Evolutionary conservation across 169 alveolate species (phyloP).

Genomic region (Plasmodium fragile): DNA sequence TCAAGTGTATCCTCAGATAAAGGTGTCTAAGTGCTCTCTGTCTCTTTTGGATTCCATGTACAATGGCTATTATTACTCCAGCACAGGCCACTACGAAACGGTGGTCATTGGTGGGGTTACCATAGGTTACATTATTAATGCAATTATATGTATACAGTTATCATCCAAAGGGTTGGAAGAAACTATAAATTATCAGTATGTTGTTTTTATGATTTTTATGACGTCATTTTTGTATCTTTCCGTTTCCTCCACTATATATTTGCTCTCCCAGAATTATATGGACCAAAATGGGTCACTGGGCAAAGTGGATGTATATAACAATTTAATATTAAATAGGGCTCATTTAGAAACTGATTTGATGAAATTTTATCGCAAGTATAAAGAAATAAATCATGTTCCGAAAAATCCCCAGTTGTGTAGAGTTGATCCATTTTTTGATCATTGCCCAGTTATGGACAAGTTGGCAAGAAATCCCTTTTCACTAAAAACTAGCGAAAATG

Average conservation of each 20-base stretch:
- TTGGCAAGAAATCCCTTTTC: conserved; percentile 2
- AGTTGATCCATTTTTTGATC: conserved; percentile 8
- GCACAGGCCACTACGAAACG: conserved; percentile 53
- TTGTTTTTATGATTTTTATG: conserved; percentile 74
- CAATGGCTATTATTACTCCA: conserved; percentile 52
- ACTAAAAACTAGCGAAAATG: neutral
- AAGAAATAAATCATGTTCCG: conserved; percentile 43
- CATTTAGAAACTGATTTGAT: conserved; percentile 46
- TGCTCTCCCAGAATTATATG: conserved; percentile 42
- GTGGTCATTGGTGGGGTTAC: conserved; percentile 78
- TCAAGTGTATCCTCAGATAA: conserved; percentile 79
- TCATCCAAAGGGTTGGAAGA: conserved; percentile 83
- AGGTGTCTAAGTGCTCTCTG: conserved; percentile 56
- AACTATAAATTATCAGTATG: conserved; percentile 82
- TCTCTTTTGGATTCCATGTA: conserved; percentile 56
- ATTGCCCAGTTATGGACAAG: conserved; percentile 2
- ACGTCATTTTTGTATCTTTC: conserved; percentile 81
- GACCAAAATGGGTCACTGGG: neutral
- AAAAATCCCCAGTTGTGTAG: neutral
- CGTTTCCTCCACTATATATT: conserved; percentile 76
- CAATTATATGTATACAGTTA: conserved; percentile 79
- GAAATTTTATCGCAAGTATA: conserved; percentile 35
- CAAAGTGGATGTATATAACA: conserved; percentile 9
- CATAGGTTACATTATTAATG: conserved; percentile 83
- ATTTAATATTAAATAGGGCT: conserved; percentile 49